Conservation (phyloP, 164 flowering plant genomes). For the Vitis rotundifolia region DNA sequence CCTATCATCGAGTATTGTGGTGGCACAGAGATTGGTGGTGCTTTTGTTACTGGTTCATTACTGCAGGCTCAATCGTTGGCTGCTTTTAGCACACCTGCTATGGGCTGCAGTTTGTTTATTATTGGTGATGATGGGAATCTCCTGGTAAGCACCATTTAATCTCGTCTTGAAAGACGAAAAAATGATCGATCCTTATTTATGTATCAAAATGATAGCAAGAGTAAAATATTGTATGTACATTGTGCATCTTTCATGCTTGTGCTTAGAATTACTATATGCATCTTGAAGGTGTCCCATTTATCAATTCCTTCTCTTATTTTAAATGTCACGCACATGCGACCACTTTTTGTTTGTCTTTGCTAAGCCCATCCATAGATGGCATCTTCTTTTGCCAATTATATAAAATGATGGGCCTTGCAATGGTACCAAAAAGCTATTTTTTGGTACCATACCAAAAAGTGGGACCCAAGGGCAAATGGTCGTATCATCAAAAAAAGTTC, state of each 20-base stretch:
- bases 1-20: conserved; percentile 98
- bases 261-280: background rate
- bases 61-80: conserved; percentile 85
- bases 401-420: too few species aligned
- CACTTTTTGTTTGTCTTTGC: background rate
- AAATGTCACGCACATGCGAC: background rate
- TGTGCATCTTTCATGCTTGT: background rate
- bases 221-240: background rate
- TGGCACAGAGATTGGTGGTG: conserved; percentile 98
- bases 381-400: background rate
- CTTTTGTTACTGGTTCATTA: conserved; percentile 77
- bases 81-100: conserved; percentile 93
- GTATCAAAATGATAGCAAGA: background rate
- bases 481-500: too few species aligned
- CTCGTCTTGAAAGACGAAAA: background rate
- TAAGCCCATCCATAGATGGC: background rate
- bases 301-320: conserved; percentile 1
- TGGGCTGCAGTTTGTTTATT: conserved; percentile 82
- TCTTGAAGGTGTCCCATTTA: background rate
- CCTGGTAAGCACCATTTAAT: conserved; percentile 50
- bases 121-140: conserved; percentile 76
- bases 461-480: too few species aligned
- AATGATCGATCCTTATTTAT: background rate
- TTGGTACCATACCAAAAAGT: too few species aligned
- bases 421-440: too few species aligned